A percentile compares a stretch with the other conserved stretches of the same genome.
These are phyloP conservation scores for Leishmania amazonensis DNA, from an alignment of 208 protist species.

Conservation along the genomic window DNA sequence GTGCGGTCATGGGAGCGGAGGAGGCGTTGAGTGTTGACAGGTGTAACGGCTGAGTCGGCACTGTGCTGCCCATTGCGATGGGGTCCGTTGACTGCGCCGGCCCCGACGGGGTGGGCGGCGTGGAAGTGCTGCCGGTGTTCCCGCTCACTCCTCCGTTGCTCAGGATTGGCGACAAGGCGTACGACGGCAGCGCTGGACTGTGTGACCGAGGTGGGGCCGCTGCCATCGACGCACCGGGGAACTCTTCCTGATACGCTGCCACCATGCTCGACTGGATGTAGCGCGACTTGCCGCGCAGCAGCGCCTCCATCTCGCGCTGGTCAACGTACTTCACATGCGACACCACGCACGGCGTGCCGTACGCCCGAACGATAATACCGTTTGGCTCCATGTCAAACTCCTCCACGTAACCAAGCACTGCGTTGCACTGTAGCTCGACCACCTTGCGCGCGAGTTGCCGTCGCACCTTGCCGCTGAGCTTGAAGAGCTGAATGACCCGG, in stretches of 20 bases:
- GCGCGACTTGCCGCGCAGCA: slow-evolving; percentile 18
- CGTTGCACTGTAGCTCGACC: slow-evolving; percentile 90
- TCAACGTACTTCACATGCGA: slow-evolving; percentile 71
- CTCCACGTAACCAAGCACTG: slow-evolving; percentile 89
- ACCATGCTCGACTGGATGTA: slow-evolving; percentile 22
- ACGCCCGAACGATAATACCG: slow-evolving; percentile 90
- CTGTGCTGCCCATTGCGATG: neutral
- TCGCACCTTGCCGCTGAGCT: slow-evolving; percentile 91
- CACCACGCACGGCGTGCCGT: slow-evolving; percentile 91
- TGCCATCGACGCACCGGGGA: slow-evolving; percentile 2
- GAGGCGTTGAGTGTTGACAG: neutral
- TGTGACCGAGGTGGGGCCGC: neutral
- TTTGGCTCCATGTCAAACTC: slow-evolving; percentile 90
- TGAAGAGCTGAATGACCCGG: slow-evolving; percentile 86
- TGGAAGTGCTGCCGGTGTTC: neutral
- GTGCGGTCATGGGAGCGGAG: neutral
- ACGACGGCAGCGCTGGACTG: neutral
- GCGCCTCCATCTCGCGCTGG: slow-evolving; percentile 32
- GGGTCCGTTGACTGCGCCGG: neutral
- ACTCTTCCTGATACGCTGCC: slow-evolving; percentile 9
- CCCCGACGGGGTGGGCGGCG: neutral
- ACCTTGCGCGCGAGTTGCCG: slow-evolving; percentile 90
- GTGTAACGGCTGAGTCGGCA: neutral
- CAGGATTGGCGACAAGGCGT: neutral
- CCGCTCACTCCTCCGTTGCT: neutral